Base-by-base conservation (phyloP, 345 rosid genomes). In the Gossypium stocksii region DNA sequence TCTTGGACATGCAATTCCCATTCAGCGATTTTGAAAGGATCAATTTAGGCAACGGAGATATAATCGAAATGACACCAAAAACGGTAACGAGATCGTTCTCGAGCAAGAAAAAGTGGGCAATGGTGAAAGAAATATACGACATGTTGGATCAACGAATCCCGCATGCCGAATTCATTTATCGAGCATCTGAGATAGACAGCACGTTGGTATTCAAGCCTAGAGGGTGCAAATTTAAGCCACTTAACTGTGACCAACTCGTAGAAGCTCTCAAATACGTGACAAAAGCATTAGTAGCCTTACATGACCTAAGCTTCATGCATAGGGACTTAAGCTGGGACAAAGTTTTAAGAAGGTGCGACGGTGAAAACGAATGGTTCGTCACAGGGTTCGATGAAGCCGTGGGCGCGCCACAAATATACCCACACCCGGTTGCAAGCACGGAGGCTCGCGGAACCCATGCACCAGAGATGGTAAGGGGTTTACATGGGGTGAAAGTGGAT, bases 241-340 rank as follows among this genome's bases (percentile, higher is more conserved):
- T 73, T 0, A 91, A 76, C 69, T 77, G 83, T 61, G 94, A 91
- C 60, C 91, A 95, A 66, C 89, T 95, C 0, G 87, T 93, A 10
- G 98, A 91, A 72, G 93, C 99, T 0, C 79, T 95, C 23, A 91
- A 86, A 80, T 90, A 83, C 81, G 98, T 95, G 74, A 91, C 99
- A 13, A 91, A 88, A 77, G 92, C 97, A 0, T 79, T 95, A 23
- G 97, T 93, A 27, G 99, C 98, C 0, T 81, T 95, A 17, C 99
- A 95, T 57, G 98, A 95, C 82, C 54, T 93, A 17, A 89, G 93
- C n/a, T 95, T 89, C 88, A 93, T 95, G 99, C 99, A 95, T 78
- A 81, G 97, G 46, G 89, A 93, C 80, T 66, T 95, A 83, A 81
- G 90, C 34, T 95, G 99, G 99, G 92, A 93, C 29, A 95, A 89